Evolutionary conservation across 2,329 filamentous ascomycete genomes (phyloP).

Genomic region (Plectosphaerella cucumerina): DNA sequence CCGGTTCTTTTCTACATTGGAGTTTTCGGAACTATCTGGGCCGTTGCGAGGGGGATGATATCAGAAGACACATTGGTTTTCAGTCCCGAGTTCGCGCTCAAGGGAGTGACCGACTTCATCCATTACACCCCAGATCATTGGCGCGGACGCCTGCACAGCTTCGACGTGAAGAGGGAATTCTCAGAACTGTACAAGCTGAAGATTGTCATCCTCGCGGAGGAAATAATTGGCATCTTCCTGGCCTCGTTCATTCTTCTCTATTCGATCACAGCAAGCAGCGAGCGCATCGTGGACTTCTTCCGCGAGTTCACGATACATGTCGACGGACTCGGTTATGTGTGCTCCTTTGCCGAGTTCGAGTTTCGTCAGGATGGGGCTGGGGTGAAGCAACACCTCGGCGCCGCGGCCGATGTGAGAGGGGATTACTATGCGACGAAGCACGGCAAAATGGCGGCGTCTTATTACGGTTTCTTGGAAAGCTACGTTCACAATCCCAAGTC

Average conservation of each 20-base stretch:
- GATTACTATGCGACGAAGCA: conserved; percentile 96
- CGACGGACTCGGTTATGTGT: conserved; percentile 92
- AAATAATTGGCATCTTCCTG: conserved; percentile 86
- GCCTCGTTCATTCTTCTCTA: conserved; percentile 87
- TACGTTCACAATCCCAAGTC: conserved; percentile 74
- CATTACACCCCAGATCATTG: conserved; percentile 89
- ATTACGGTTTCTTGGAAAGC: conserved; percentile 91
- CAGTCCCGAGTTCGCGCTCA: conserved; percentile 84
- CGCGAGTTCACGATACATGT: conserved; percentile 96
- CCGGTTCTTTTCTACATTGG: conserved; percentile 90
- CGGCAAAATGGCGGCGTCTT: conserved; percentile 96
- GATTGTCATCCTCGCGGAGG: conserved; percentile 85
- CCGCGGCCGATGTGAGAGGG: conserved; percentile 62
- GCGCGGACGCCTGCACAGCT: conserved; percentile 85
- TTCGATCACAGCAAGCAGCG: conserved; percentile 81
- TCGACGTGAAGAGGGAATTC: conserved; percentile 90
- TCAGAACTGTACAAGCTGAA: conserved; percentile 88
- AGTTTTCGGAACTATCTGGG: conserved; percentile 78
- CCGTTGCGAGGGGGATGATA: conserved; percentile 74
- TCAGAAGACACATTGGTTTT: conserved; percentile 87
- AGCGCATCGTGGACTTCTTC: conserved; percentile 96
- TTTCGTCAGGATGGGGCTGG: conserved; percentile 75
- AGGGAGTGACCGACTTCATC: conserved; percentile 86
- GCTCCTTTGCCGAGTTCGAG: conserved; percentile 95
- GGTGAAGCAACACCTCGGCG: conserved; percentile 29